A percentile compares a stretch with the other conserved stretches of the same genome.
These are phyloP conservation scores for Nakazawaea peltata DNA, from an alignment of 805 yeast genomes.

Conservation along the genomic window DNA sequence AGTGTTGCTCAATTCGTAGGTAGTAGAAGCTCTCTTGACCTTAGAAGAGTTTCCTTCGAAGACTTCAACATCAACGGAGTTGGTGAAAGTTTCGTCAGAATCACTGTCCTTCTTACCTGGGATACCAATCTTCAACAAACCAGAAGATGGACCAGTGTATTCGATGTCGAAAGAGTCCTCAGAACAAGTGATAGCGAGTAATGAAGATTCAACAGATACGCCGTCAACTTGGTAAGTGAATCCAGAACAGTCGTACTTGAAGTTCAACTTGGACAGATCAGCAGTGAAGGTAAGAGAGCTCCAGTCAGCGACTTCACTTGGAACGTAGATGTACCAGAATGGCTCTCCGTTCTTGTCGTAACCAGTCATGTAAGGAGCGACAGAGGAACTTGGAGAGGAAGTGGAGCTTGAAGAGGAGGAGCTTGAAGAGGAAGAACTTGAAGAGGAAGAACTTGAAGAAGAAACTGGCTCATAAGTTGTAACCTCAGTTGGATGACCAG, in stretches of 20 bases:
- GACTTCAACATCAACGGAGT: conserved; percentile 5
- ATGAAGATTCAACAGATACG: not conserved
- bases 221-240: conserved; percentile 6
- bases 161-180: conserved; percentile 6
- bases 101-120: conserved; percentile 2
- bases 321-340: conserved; percentile 9
- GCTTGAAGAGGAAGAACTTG: not conserved
- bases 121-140: conserved; percentile 6
- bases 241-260: conserved; percentile 7
- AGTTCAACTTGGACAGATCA: conserved; percentile 1
- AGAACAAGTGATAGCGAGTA: conserved; percentile 7
- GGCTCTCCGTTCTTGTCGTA: conserved; percentile 7
- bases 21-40: conserved; percentile 5
- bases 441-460: conserved; percentile 3
- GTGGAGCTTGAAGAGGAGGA: conserved; percentile 1
- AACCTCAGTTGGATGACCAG: conserved; percentile 12
- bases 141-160: not conserved
- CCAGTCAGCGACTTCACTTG: conserved; percentile 5
- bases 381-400: conserved; percentile 3
- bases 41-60: conserved; percentile 11
- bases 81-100: conserved; percentile 2
- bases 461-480: conserved; percentile 15
- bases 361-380: conserved; percentile 8
- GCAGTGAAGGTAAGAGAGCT: conserved; percentile 2
- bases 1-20: conserved; percentile 7